Evolutionary conservation across 208 protist genomes (phyloP), one percentile per base, ranked within the genome.

Genomic region (Leishmania turanica): DNA sequence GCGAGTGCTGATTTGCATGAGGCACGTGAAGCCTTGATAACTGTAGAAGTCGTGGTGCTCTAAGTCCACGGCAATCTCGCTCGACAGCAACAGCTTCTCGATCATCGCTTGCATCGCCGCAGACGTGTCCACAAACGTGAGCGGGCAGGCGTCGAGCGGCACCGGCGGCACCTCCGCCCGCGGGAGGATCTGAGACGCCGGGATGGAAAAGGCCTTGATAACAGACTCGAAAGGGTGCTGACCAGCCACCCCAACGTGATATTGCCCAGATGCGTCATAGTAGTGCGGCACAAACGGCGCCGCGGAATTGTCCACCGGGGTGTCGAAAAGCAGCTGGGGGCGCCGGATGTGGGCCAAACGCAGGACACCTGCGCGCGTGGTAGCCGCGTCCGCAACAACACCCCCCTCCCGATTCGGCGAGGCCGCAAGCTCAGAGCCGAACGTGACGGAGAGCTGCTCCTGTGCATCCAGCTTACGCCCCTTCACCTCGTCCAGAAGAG

Each of bases 1-100:
- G 47, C 98, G 90, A 1, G 98, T 99, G 71, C 97, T 99, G 74
- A 99, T 96, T 85, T 99, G 99, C 98, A 99, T 99, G 42, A 99
- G 92, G 87, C 99, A 99, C 15, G 96, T 97, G 82, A 99, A 99
- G 49, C 99, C 99, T 73, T 99, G 96, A 78, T 97, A 99, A 17
- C 98, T 98, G 83, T 98, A 97, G 79, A 95, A 99, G 70, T 91
- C 89, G 87, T 99, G 98, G 78, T 98, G 92, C 90, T 99, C 97
- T 65, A 99, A 73, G 88, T 99, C 99, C 0, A 99, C 87, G 5
- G 98, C 98, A 80, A 99, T 94, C 77, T 97, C 96, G 53, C 64
- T 85, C 78, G 87, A 87, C 21, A 80, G 13, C 7, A 91, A 71
- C 66, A 98, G 87, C 60, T 85, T 82, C 76, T 45, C 24, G 51